phyloP scores from a whole-genome alignment of 2,329 filamentous ascomycete genomes.

The Elsinoe ampelina region DNA sequence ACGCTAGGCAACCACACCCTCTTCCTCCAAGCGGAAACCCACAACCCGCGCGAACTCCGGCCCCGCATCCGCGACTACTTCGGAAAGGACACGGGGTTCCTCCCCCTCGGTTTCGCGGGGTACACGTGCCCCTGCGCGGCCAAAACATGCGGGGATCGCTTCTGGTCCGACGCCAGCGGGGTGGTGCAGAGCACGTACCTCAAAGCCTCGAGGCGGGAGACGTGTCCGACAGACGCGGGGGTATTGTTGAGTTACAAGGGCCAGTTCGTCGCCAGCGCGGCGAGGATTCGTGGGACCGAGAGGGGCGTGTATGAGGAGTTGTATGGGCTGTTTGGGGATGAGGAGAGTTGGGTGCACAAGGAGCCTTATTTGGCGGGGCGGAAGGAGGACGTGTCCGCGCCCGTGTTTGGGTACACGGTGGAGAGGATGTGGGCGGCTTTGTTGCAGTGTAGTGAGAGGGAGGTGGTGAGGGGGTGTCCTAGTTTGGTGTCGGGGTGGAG shows the following conservation, averaged over 20 bases:
- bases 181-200: constrained; percentile 32
- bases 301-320: constrained; percentile 30
- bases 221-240: constrained; percentile 11
- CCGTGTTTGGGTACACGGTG: constrained; percentile 29
- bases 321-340: constrained; percentile 20
- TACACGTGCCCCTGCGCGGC: constrained; percentile 34
- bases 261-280: constrained; percentile 39
- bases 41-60: constrained; percentile 32
- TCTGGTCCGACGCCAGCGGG: constrained; percentile 32
- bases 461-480: constrained; percentile 21
- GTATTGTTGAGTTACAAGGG: constrained; percentile 38
- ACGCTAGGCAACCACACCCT: constrained; percentile 37
- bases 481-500: constrained; percentile 20
- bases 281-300: constrained; percentile 32
- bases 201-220: constrained; percentile 19
- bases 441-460: constrained; percentile 26
- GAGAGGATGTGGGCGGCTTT: constrained; percentile 32
- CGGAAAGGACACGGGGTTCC: constrained; percentile 34
- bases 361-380: constrained; percentile 18
- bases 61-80: constrained; percentile 34
- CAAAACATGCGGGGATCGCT: constrained; percentile 32
- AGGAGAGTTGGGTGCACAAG: constrained; percentile 23
- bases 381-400: constrained; percentile 23
- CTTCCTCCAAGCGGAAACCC: constrained; percentile 39
- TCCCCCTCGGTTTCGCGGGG: constrained; percentile 35